Base-by-base conservation (phyloP, 2,329 filamentous ascomycete species). In the Fusarium piperis region DNA sequence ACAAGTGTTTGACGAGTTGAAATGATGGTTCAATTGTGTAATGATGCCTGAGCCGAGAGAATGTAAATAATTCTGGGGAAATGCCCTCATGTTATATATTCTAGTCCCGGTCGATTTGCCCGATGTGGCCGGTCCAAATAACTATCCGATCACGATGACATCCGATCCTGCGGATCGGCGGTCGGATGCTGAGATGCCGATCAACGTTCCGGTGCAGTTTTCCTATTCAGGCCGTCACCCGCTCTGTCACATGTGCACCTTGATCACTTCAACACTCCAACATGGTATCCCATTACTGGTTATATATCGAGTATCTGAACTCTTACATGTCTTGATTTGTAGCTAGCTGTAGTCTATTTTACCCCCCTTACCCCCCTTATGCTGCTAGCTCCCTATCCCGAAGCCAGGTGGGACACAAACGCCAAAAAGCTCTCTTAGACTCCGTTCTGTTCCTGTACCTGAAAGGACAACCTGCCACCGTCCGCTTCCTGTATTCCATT, bases 371-470 rank as follows among this genome's bases (percentile, higher is more conserved):
- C 68, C 44, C 46, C 53, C 62, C 36, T 59, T 28, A 74, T 72
- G 74, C 67, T 68, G 62, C 71, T 67, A 36, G 51, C 46, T 44
- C 46, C 55, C 62, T 52, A 59, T 44, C 38, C 58, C 64, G 61
- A 60, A 71, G 64, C 60, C 59, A 35, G 51, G 44, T 46, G 59
- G 59, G 59, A 72, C 62, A 48, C 38, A 63, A 76, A 76, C 74
- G 74, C 74, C 74, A 58, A 53, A 64, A 71, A 51, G 62, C 67
- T 73, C 60, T 69, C 41, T 63, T 68, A 64, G 65, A 74, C 63
- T 70, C 63, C 67, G 59, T 56, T 72, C 62, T 64, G 32, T 63
- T 58, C 74, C 62, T 61, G 36, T 63, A 61, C 39, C 62, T 59
- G 62, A 71, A 72, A 56, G 39, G 59, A 67, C 44, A 51, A 23